Base-by-base conservation (phyloP, 2,329 filamentous ascomycete genomes). In the Ophiostoma populinum region DNA sequence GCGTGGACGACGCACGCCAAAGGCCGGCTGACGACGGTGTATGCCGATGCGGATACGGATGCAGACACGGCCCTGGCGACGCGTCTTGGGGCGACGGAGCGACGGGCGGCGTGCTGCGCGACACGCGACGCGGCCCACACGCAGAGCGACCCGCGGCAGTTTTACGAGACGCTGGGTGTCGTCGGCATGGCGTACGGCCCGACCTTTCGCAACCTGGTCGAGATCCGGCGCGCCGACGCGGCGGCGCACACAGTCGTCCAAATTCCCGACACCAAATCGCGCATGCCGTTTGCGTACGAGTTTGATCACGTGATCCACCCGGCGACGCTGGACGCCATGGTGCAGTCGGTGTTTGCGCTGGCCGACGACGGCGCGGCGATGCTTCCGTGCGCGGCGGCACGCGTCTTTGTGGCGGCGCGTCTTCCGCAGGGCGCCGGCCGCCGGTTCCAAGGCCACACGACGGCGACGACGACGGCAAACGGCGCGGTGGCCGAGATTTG, bases 281-380 rank as follows among this genome's bases (percentile, higher is more conserved):
- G 53, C 29, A 72, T 72, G 67, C 67, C 67, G 0, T 54, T 53
- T 25, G 49, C 57, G 11, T 69, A 62, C 35, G 67, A 71, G 45
- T 70, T 60, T 40, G 53, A 59, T 4, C 64, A 70, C 42, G 38
- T 70, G 5, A 58, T 74, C n/a, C 69, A 74, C 41, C 69, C 69
- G 0, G 59, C 63, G 4, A 70, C 67, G 0, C 52, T 74, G 10
- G 69, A 74, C 42, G 51, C 62, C 3, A 61, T 71, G 48, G 60
- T 74, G 17, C 69, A 74, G 36, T 57, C 58, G 1, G 52, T 65
- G 1, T 61, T 71, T 34, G 54, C 56, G 6, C 50, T 67, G 3
- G 53, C 58, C 5, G 50, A 53, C 3, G 49, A 51, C 10, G 8
- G 37, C n/a, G 36, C 34, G 4, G 55, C 62, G 3, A 69, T 67